Evolutionary conservation across 768 basidiomycete genomes (phyloP).

Genomic region (Agaricus subrufescens): DNA sequence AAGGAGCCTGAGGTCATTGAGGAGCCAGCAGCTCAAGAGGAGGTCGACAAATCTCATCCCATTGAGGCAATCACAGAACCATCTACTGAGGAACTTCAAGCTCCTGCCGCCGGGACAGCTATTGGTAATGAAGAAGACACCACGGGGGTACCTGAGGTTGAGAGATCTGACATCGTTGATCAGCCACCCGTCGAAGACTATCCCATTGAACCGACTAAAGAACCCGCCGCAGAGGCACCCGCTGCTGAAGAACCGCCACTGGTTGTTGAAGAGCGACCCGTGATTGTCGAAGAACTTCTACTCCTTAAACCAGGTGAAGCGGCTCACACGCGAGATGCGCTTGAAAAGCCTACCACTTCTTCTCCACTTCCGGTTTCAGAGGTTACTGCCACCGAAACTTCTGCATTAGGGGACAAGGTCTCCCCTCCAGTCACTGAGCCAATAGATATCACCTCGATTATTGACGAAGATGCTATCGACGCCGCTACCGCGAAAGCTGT

Average conservation of each 20-base stretch:
- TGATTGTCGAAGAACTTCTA: neutral
- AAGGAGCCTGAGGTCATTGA: neutral
- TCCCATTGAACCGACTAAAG: conserved; percentile 3
- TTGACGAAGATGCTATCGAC: neutral
- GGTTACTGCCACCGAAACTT: neutral
- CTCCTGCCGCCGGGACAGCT: no score
- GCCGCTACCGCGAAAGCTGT: neutral
- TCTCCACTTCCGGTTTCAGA: neutral
- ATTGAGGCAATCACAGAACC: no score
- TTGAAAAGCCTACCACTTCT: neutral
- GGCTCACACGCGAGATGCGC: neutral
- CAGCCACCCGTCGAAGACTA: neutral
- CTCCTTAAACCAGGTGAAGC: neutral
- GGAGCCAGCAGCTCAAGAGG: neutral
- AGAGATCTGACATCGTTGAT: neutral
- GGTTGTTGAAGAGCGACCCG: neutral
- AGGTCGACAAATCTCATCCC: neutral
- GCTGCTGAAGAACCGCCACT: neutral
- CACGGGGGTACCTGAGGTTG: neutral
- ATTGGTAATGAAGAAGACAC: no score
- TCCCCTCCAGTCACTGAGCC: neutral
- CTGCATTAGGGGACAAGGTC: neutral
- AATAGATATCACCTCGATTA: neutral
- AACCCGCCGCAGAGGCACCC: neutral
- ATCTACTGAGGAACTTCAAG: no score